These are phyloP conservation scores for Diaporthe velutina DNA, from an alignment of 2,329 filamentous ascomycete species.

Conservation along the genomic window DNA sequence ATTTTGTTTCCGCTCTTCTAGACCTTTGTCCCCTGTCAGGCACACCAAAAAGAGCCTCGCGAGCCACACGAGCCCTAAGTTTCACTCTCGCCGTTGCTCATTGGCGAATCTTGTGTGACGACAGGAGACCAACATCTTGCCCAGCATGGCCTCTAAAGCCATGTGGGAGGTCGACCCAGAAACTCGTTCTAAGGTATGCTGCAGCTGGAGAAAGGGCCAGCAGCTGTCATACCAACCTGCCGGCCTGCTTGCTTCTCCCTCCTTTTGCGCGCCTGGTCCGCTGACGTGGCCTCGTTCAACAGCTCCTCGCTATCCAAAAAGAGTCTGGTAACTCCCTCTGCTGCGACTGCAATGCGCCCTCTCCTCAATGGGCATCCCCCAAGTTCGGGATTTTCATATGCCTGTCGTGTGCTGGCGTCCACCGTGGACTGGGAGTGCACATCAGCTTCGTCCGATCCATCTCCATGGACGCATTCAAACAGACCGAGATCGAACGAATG, in stretches of 20 bases:
- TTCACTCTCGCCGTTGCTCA: background rate
- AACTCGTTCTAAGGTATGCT: constrained; percentile 87
- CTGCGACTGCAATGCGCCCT: constrained; percentile 95
- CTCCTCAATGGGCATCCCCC: constrained; percentile 96
- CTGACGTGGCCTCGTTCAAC: constrained; percentile 41
- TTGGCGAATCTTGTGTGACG: background rate
- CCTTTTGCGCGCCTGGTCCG: background rate
- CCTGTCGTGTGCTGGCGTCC: constrained; percentile 92
- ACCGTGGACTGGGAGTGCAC: constrained; percentile 95
- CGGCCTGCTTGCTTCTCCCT: constrained; percentile 16
- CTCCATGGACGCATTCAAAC: constrained; percentile 99
- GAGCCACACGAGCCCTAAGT: constrained; percentile 37
- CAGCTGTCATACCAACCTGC: background rate
- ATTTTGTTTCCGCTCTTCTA: background rate
- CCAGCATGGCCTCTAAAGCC: constrained; percentile 74
- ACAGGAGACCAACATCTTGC: constrained; percentile 28
- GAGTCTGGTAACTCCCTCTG: constrained; percentile 89
- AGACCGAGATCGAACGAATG: constrained; percentile 93
- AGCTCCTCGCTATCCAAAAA: constrained; percentile 94
- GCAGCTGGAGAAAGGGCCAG: background rate
- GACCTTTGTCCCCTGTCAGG: constrained; percentile 21
- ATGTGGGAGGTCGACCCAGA: constrained; percentile 99
- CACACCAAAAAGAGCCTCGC: constrained; percentile 16
- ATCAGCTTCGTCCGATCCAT: constrained; percentile 98
- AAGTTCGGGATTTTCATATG: constrained; percentile 99